Conservation (phyloP, 192 early-diverging fungal species). For the Linnemannia hyalina region DNA sequence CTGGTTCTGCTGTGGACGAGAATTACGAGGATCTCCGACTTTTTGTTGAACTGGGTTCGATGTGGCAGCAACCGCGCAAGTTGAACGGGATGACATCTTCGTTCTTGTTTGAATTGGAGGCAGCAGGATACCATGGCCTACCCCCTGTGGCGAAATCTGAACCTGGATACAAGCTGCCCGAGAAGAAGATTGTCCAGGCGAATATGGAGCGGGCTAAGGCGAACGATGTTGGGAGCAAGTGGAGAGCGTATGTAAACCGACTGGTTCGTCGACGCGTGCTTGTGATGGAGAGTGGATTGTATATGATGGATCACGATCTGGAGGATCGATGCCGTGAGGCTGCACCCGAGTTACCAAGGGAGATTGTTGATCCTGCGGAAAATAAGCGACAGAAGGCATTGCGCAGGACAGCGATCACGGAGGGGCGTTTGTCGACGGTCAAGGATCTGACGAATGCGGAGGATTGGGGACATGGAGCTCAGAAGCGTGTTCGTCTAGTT, state of each 20-base stretch:
- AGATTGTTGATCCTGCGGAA: background rate
- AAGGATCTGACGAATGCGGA: background rate
- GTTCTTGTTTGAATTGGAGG: background rate
- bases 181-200: background rate
- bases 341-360: background rate
- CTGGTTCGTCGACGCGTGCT: background rate
- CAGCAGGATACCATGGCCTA: background rate
- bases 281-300: background rate
- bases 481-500: background rate
- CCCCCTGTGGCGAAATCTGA: background rate
- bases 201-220: background rate
- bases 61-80: constrained; percentile 32
- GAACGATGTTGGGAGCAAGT: background rate
- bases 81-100: background rate
- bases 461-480: background rate
- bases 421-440: background rate
- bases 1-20: background rate
- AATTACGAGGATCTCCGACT: constrained; percentile 24
- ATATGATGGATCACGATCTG: background rate
- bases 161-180: background rate
- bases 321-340: background rate
- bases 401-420: background rate
- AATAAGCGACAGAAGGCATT: background rate
- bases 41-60: constrained; percentile 18
- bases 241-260: background rate